These are phyloP conservation scores for Citrus trifoliata DNA, from an alignment of 345 rosid genomes.

Conservation along the genomic window DNA sequence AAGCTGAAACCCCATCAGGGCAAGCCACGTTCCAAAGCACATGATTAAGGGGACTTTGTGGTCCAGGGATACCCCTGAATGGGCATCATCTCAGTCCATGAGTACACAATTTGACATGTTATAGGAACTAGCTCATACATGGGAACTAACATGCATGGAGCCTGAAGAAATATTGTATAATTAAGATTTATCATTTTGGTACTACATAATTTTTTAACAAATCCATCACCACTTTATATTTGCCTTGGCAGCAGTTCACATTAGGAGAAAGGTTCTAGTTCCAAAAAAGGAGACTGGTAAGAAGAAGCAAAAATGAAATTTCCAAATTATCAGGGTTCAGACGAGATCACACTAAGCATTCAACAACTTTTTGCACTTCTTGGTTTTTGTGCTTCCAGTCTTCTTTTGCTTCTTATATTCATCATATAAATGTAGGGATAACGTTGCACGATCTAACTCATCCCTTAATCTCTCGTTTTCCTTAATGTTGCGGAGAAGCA, in stretches of 20 bases:
- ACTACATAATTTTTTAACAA: too few relatives aligned
- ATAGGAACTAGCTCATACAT: not conserved
- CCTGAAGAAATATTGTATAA: not conserved
- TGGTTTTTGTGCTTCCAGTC: conserved; percentile 22
- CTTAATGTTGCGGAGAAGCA: conserved; percentile 45
- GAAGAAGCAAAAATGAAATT: not conserved
- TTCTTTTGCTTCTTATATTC: conserved; percentile 49
- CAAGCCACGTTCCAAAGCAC: not conserved
- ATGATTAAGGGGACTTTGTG: not conserved
- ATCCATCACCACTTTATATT: too few relatives aligned
- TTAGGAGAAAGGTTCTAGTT: too few relatives aligned
- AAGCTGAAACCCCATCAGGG: not conserved
- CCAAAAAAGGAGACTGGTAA: too few relatives aligned
- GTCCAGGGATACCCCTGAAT: not conserved
- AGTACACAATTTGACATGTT: not conserved
- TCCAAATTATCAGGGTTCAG: not conserved
- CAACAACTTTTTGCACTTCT: conserved; percentile 2
- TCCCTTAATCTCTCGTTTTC: conserved; percentile 55
- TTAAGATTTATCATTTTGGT: not conserved
- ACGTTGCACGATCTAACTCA: conserved; percentile 31
- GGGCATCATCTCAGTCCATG: not conserved
- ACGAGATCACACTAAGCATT: not conserved
- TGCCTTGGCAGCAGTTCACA: too few relatives aligned
- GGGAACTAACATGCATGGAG: not conserved
- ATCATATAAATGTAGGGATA: conserved; percentile 43